phyloP scores from a whole-genome alignment of 2,329 filamentous ascomycete genomes.

The Colletotrichum cordylinicola region DNA sequence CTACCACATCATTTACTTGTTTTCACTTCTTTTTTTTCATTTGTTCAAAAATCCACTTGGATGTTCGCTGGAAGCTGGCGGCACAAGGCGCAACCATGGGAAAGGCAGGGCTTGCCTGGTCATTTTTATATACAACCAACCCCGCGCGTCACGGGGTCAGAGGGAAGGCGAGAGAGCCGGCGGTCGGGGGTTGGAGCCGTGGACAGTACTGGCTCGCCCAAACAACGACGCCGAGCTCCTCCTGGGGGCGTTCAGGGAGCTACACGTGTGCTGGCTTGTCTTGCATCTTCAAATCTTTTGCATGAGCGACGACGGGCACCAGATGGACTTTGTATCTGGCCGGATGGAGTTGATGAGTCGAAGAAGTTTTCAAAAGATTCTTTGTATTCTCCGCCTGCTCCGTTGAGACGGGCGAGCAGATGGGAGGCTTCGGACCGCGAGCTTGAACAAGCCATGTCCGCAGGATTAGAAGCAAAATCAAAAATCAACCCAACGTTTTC shows the following conservation, averaged over 20 bases:
- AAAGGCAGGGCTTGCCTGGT: constrained; percentile 20
- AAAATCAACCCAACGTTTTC: neutral
- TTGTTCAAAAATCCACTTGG: constrained; percentile 10
- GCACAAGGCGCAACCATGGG: constrained; percentile 15
- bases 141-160: neutral
- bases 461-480: constrained; percentile 7
- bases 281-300: constrained; percentile 19
- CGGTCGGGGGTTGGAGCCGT: neutral
- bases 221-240: neutral
- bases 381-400: neutral
- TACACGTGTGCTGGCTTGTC: constrained; percentile 17
- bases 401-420: neutral
- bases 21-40: neutral
- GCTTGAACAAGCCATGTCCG: constrained; percentile 11
- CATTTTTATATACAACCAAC: constrained; percentile 5
- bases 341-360: constrained; percentile 18
- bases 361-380: neutral
- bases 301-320: constrained; percentile 24
- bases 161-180: constrained; percentile 5
- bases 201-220: neutral
- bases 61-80: neutral
- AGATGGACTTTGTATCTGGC: constrained; percentile 16
- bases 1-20: neutral
- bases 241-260: constrained; percentile 17
- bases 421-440: neutral